These are phyloP conservation scores for Dichotomocladium elegans DNA, from an alignment of 371 early-diverging fungal genomes.

Conservation along the genomic window DNA sequence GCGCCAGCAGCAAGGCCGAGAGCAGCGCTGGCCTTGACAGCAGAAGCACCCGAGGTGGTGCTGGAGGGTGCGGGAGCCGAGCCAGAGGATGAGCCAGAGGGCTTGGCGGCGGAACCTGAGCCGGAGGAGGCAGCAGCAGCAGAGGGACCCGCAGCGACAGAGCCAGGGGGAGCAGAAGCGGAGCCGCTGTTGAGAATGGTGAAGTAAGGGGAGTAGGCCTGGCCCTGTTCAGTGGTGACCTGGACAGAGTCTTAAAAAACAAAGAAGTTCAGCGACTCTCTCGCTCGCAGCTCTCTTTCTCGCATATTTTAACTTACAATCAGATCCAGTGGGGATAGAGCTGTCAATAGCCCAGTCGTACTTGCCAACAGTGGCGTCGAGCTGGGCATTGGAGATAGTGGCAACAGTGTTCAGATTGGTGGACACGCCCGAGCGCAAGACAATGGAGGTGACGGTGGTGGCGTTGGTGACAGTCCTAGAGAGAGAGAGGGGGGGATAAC, in stretches of 20 bases:
- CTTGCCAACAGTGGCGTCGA: slow-evolving; percentile 5
- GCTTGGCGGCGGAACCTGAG: background rate
- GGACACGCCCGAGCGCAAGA: slow-evolving; percentile 26
- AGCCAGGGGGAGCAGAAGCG: slow-evolving; percentile 17
- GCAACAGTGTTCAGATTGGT: slow-evolving; percentile 14
- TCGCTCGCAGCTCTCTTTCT: too few species aligned
- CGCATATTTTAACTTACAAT: slow-evolving; percentile 30
- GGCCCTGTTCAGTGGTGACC: slow-evolving; percentile 20
- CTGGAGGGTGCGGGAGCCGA: background rate
- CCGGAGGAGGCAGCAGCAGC: background rate
- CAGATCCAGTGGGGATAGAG: slow-evolving; percentile 14
- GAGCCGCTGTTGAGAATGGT: too few species aligned
- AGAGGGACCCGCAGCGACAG: background rate
- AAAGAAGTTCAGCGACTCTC: too few species aligned
- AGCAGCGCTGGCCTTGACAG: slow-evolving; percentile 1
- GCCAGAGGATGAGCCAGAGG: background rate
- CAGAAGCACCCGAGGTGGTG: background rate
- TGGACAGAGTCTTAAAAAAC: slow-evolving; percentile 20
- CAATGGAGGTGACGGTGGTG: slow-evolving; percentile 17
- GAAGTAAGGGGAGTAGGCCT: slow-evolving; percentile 35
- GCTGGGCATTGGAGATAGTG: slow-evolving; percentile 6
- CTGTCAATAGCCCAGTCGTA: slow-evolving; percentile 30
- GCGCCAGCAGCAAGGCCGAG: slow-evolving; percentile 5
- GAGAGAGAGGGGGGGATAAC: too few species aligned
- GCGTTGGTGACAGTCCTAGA: background rate